Evolutionary conservation across 192 early-diverging fungal species (phyloP), one percentile per base, ranked within the genome.

Genomic region (Thoreauomyces humboldtii): DNA sequence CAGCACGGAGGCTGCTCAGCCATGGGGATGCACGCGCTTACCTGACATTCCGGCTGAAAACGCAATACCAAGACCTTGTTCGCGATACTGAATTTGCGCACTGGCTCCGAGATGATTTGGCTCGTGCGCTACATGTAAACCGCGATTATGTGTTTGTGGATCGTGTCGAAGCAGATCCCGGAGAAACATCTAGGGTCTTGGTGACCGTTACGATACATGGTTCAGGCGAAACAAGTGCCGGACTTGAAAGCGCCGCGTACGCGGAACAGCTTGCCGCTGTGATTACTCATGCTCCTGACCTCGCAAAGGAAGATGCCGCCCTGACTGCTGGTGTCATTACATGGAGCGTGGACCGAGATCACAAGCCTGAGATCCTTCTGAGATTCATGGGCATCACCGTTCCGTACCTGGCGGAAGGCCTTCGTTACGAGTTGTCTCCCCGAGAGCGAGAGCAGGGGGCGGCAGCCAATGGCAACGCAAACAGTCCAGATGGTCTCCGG

Each of bases 361-460:
- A 60, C 51, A 69, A 66, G 50, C 77, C 77, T 25, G 65, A 75
- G 31, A 74, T 78, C 7, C n/a, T 65, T 21, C 63, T 74, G 14
- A 46, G 67, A 55, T 73, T 73, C 44, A 67, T 64, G 63, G 71
- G 71, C 21, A 65, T 77, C 25, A 38, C 47, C 7, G 72, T 77
- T n/a, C 64, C 71, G 2, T 77, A 73, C 41, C 27, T 73, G 19
- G 37, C 63, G 9, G 75, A 77, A 51, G 75, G 71, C 4, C 51
- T 76, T 5, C 51, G 70, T 7, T 59, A 61, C 28, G 33, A 43
- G n/a, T 42, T 76, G 6, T 61, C 70, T 17, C 61, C 68, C 31
- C 61, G 67, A 4, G 21, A 38, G 17, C 46, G 59, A 24, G 25
- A 21, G 19, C 9, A 11, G 28, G 34, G 32, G 14, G n/a, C 19